Base-by-base conservation (phyloP, 1,139 yeast species). In the Pichia sorboxylosa region DNA sequence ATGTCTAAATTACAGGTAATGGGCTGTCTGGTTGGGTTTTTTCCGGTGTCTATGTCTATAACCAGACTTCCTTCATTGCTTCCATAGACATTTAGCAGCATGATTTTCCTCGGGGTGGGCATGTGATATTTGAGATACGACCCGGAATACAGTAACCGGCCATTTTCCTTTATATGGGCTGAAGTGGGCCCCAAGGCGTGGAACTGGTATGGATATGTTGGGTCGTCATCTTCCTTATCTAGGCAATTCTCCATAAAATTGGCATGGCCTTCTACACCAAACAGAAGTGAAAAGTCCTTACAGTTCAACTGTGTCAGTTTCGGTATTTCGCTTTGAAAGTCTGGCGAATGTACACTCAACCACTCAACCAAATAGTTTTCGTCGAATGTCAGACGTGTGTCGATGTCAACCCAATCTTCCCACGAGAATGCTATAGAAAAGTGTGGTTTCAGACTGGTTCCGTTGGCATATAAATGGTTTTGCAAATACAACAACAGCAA, bases 391-490 rank as follows among this genome's bases (percentile, higher is more conserved):
- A 53, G 32, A 35, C 43, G 49, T n/a, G 43, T 24, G 9, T 41
- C 36, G 24, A 53, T 29, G 35, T 52, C 51, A 10, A 50, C 36
- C 56, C 57, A 53, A 30, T 47, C 52, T 16, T 33, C 37, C 58
- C 57, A 53, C 30, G 47, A 41, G 22, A 53, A 52, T 1, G 53
- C 51, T 2, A 52, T 28, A 16, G 34, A 33, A 24, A 45, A 47
- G 9, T 35, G 29, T 6, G 46, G 44, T 26, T 45, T 37, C 8
- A 48, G 19, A 7, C 35, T 23, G 5, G 43, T 43, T 11, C 43
- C 26, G 18, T 39, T 39, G 4, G 17, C 8, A 10, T 38, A 34
- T 4, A 39, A 10, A 18, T 46, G 48, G 27, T 37, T 14, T 22
- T 42, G 41, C n/a, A 52, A 26, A 11, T 41, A 39, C n/a, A 40